Evolutionary conservation across 768 basidiomycete species (phyloP).

Genomic region (Rhizopogon vulgaris): DNA sequence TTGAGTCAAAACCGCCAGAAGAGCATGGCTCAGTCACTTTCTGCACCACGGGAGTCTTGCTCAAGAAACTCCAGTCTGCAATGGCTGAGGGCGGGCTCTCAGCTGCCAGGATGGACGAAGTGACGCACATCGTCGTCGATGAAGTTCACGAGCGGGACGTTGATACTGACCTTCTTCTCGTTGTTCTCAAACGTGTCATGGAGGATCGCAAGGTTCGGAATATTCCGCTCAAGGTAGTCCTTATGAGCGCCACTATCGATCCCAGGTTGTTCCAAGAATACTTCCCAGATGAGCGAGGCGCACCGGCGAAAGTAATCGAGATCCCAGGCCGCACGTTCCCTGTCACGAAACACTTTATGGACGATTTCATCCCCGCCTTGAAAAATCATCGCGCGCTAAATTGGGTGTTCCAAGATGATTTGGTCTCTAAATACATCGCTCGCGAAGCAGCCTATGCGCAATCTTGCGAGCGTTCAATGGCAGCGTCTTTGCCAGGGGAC

Average conservation of each 20-base stretch:
- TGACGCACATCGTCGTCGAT: slow-evolving; percentile 90
- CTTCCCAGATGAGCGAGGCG: slow-evolving; percentile 59
- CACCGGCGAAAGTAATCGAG: slow-evolving; percentile 65
- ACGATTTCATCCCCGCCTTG: slow-evolving; percentile 62
- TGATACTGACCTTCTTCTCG: slow-evolving; percentile 85
- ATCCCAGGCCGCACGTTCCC: slow-evolving; percentile 92
- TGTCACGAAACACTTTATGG: slow-evolving; percentile 74
- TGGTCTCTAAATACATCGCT: slow-evolving; percentile 63
- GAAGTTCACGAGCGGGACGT: slow-evolving; percentile 96
- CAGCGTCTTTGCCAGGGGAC: slow-evolving; percentile 26
- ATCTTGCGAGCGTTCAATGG: neutral
- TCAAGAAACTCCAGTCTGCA: slow-evolving; percentile 77
- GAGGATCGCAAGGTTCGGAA: slow-evolving; percentile 64
- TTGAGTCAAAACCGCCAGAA: slow-evolving; percentile 75
- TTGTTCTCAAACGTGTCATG: slow-evolving; percentile 81
- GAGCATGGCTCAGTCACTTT: slow-evolving; percentile 84
- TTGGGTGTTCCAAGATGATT: slow-evolving; percentile 70
- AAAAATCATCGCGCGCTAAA: slow-evolving; percentile 28
- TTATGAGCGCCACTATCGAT: slow-evolving; percentile 97
- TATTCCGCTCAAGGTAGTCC: slow-evolving; percentile 75
- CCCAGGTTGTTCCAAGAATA: slow-evolving; percentile 85
- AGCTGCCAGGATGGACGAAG: slow-evolving; percentile 52
- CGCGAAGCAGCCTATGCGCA: slow-evolving; percentile 40
- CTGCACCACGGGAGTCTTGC: slow-evolving; percentile 88
- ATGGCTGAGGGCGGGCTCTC: slow-evolving; percentile 37